Percentiles rank a stretch among this genome's conserved stretches.
Conservation (phyloP, 2,329 filamentous ascomycete genomes). For the Cryoendolithus antarcticus region DNA sequence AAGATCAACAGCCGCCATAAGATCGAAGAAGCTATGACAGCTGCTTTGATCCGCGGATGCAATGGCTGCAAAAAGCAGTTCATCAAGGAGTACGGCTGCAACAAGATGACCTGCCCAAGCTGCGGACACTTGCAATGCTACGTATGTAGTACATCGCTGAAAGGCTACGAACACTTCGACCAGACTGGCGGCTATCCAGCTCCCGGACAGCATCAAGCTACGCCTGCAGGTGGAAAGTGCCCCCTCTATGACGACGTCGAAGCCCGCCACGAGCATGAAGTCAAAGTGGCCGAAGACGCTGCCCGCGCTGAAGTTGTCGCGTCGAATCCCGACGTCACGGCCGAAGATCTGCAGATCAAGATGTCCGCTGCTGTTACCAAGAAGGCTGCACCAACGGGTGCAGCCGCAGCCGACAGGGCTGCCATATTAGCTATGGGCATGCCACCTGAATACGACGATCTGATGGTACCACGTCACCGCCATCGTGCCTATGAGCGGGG, state of each 20-base stretch:
- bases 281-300: slow-evolving; percentile 47
- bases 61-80: slow-evolving; percentile 62
- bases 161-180: slow-evolving; percentile 60
- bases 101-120: slow-evolving; percentile 66
- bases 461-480: too few relatives aligned
- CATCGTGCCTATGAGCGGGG: too few relatives aligned
- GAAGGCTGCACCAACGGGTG: too few relatives aligned
- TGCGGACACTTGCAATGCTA: slow-evolving; percentile 49
- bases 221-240: slow-evolving; percentile 39
- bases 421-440: too few relatives aligned
- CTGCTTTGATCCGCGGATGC: slow-evolving; percentile 64
- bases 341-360: slow-evolving; percentile 46
- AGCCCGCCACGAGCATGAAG: slow-evolving; percentile 50
- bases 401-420: too few relatives aligned
- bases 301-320: slow-evolving; percentile 43
- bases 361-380: slow-evolving; percentile 35
- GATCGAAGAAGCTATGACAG: slow-evolving; percentile 76
- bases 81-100: slow-evolving; percentile 68
- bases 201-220: neutral
- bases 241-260: slow-evolving; percentile 54
- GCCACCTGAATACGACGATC: too few relatives aligned
- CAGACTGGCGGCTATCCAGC: slow-evolving; percentile 34
- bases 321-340: slow-evolving; percentile 49
- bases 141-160: slow-evolving; percentile 53
- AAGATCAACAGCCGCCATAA: slow-evolving; percentile 49